Evolutionary conservation across 345 rosid species (phyloP).

Genomic region (Combretum micranthum): DNA sequence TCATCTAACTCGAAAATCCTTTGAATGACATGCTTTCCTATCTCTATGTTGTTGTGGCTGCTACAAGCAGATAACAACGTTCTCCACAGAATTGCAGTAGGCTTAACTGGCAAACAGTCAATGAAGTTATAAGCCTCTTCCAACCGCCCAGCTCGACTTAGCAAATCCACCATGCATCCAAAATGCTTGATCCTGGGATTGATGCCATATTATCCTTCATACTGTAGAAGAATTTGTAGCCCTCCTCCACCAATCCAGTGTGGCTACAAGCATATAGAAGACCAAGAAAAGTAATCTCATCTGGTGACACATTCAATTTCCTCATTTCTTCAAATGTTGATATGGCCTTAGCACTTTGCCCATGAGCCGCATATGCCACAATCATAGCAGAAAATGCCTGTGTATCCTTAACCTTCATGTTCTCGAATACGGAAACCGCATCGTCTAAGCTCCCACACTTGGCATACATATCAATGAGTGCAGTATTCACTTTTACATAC

Average conservation of each 20-base stretch:
- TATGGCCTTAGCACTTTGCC: conserved; percentile 55
- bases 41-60: conserved; percentile 42
- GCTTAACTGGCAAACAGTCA: conserved; percentile 41
- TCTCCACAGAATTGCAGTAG: conserved; percentile 70
- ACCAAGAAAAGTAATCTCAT: conserved; percentile 74
- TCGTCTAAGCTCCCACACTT: conserved; percentile 85
- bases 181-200: conserved; percentile 65
- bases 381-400: conserved; percentile 88
- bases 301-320: conserved; percentile 37
- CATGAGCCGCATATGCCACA: conserved; percentile 78
- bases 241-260: conserved; percentile 67
- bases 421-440: conserved; percentile 49
- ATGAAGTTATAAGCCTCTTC: conserved; percentile 59
- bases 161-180: conserved; percentile 87
- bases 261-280: conserved; percentile 79
- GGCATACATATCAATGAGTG: conserved; percentile 80
- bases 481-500: conserved; percentile 66
- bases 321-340: conserved; percentile 56
- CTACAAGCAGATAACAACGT: conserved; percentile 73
- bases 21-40: conserved; percentile 49
- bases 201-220: conserved; percentile 44
- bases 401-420: conserved; percentile 53
- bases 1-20: conserved; percentile 59
- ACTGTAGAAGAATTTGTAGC: conserved; percentile 38
- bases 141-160: conserved; percentile 71